phyloP scores from a whole-genome alignment of 495 filamentous ascomycete species.

The Letharia columbiana region DNA sequence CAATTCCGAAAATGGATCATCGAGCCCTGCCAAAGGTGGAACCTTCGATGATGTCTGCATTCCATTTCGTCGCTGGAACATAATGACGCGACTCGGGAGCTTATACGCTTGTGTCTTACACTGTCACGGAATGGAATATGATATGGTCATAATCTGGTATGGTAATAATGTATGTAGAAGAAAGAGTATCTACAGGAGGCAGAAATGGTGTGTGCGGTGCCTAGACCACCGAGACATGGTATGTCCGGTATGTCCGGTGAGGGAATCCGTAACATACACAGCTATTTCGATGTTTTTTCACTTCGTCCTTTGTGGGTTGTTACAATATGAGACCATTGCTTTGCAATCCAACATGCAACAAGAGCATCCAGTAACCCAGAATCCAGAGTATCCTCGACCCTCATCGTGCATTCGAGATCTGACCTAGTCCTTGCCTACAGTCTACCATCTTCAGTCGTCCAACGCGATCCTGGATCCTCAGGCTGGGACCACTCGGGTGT shows the following conservation, averaged over 20 bases:
- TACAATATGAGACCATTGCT: constrained; percentile 7
- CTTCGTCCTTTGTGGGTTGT: constrained; percentile 1
- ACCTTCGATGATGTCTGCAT: too few species aligned
- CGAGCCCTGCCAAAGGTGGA: too few species aligned
- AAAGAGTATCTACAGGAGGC: too few species aligned
- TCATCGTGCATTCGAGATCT: constrained; percentile 13
- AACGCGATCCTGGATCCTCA: constrained; percentile 8
- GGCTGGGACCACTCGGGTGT: constrained; percentile 15
- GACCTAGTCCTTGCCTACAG: constrained; percentile 11
- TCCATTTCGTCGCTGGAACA: constrained; percentile 1
- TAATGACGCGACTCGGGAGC: neutral
- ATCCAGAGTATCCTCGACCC: constrained; percentile 10
- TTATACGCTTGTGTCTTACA: constrained; percentile 1
- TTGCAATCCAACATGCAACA: constrained; percentile 9
- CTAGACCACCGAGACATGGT: too few species aligned
- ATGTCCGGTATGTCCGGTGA: too few species aligned
- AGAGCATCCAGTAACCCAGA: constrained; percentile 5
- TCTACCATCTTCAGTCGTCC: constrained; percentile 13
- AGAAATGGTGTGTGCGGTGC: too few species aligned
- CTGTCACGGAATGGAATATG: too few species aligned
- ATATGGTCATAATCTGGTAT: too few species aligned
- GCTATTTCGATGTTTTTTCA: neutral
- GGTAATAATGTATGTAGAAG: too few species aligned
- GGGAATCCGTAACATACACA: too few species aligned
- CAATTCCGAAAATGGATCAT: too few species aligned